phyloP scores from a whole-genome alignment of 805 yeast species.

The Wickerhamiella australiensis region DNA sequence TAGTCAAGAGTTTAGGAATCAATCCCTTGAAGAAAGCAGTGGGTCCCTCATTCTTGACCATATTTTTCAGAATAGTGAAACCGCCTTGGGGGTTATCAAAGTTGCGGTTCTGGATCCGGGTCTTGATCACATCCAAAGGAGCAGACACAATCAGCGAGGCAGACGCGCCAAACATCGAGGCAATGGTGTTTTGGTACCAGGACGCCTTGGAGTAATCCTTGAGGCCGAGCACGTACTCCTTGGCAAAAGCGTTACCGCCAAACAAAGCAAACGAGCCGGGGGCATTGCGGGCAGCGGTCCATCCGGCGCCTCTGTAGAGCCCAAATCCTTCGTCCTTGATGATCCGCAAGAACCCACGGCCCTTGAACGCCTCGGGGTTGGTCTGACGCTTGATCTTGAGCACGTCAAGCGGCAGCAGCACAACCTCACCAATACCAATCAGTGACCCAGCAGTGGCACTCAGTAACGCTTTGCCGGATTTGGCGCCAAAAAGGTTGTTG shows the following conservation, averaged over 20 bases:
- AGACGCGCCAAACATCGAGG: slow-evolving; percentile 93
- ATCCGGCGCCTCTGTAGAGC: slow-evolving; percentile 96
- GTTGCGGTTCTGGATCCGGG: slow-evolving; percentile 93
- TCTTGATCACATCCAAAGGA: slow-evolving; percentile 94
- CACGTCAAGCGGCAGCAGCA: slow-evolving; percentile 88
- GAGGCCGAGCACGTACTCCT: slow-evolving; percentile 83
- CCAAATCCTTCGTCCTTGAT: slow-evolving; percentile 85
- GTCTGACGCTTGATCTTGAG: slow-evolving; percentile 98
- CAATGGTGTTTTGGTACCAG: slow-evolving; percentile 87
- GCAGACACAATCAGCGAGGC: slow-evolving; percentile 95
- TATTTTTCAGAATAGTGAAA: slow-evolving; percentile 80
- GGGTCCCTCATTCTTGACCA: slow-evolving; percentile 82
- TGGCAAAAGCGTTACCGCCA: slow-evolving; percentile 98
- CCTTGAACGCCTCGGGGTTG: slow-evolving; percentile 98
- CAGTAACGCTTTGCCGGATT: slow-evolving; percentile 93
- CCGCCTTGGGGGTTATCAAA: slow-evolving; percentile 95
- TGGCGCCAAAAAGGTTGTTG: slow-evolving; percentile 72
- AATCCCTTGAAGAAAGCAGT: slow-evolving; percentile 90
- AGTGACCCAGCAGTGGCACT: slow-evolving; percentile 96
- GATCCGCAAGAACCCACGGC: slow-evolving; percentile 87
- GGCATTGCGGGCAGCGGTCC: slow-evolving; percentile 99
- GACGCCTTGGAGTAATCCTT: slow-evolving; percentile 82
- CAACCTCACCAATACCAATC: slow-evolving; percentile 96
- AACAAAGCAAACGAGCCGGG: slow-evolving; percentile 97
- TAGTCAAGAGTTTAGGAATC: slow-evolving; percentile 89